phyloP scores from a whole-genome alignment of 176 grass and related monocot species.

The Cenchrus purpureus region DNA sequence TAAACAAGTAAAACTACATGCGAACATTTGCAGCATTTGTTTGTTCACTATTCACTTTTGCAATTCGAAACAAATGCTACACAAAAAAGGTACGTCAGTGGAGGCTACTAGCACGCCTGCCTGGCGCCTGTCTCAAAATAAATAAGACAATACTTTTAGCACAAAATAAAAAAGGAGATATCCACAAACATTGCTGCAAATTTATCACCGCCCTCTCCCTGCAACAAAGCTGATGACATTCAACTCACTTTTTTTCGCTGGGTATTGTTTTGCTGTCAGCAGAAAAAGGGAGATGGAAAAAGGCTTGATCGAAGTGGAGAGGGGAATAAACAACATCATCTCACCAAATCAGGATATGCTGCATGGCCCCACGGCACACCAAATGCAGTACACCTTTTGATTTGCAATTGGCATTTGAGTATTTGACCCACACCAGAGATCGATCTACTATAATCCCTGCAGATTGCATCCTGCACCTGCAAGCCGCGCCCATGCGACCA shows the following conservation, averaged over 20 bases:
- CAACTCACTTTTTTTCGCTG: not conserved
- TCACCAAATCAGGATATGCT: slow-evolving; percentile 37
- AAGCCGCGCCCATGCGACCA: not conserved
- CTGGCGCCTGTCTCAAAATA: slow-evolving; percentile 3
- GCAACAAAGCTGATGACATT: not conserved
- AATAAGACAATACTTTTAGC: not conserved
- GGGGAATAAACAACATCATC: slow-evolving; percentile 44
- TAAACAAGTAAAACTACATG: not conserved
- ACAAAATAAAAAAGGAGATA: not conserved
- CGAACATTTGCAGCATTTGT: not conserved
- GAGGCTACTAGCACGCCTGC: not conserved
- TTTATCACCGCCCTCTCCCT: not conserved
- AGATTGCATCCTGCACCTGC: slow-evolving; percentile 18
- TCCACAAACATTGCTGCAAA: slow-evolving; percentile 13
- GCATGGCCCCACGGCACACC: not conserved
- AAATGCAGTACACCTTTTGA: not conserved
- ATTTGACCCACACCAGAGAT: not conserved
- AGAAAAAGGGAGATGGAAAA: not conserved
- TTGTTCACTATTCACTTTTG: not conserved
- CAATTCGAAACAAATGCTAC: too few relatives aligned
- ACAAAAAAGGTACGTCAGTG: not conserved
- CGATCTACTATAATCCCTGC: not conserved
- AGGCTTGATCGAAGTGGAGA: not conserved
- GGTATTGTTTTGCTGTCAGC: not conserved
- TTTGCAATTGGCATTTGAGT: not conserved